phyloP scores from a whole-genome alignment of 163 green algal genomes.

The Chlamydomonas reinhardtii region DNA sequence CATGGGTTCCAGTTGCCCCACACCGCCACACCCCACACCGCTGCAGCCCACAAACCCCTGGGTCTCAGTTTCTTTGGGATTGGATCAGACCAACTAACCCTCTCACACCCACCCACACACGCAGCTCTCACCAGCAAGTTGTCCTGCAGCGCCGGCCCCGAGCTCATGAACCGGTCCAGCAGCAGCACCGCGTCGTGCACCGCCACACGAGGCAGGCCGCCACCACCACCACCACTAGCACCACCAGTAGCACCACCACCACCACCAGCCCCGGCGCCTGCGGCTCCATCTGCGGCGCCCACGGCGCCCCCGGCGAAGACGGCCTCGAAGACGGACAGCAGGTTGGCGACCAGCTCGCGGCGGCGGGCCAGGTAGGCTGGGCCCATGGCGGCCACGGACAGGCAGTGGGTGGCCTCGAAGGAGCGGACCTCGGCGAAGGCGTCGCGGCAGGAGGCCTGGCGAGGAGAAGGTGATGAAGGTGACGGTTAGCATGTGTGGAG shows the following conservation, averaged over 20 bases:
- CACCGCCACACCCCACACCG: too few relatives aligned
- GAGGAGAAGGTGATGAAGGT: background rate
- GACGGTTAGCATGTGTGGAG: too few relatives aligned
- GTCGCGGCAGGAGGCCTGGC: constrained; percentile 52
- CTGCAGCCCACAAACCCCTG: too few relatives aligned
- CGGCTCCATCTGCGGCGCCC: too few relatives aligned
- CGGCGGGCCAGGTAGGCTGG: constrained; percentile 57
- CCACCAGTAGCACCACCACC: too few relatives aligned
- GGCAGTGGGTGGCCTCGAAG: constrained; percentile 71
- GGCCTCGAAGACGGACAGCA: constrained; percentile 44
- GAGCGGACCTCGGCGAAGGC: constrained; percentile 61
- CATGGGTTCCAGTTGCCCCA: too few relatives aligned
- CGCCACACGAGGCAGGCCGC: constrained; percentile 50
- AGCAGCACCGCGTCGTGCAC: constrained; percentile 79
- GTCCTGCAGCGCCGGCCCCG: constrained; percentile 47
- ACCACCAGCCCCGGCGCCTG: background rate
- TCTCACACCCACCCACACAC: too few relatives aligned
- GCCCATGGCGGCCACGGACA: constrained; percentile 66
- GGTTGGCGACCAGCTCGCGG: constrained; percentile 13
- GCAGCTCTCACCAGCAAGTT: constrained; percentile 29
- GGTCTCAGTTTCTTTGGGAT: too few relatives aligned
- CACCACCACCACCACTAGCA: too few relatives aligned
- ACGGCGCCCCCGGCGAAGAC: too few relatives aligned
- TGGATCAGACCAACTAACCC: too few relatives aligned
- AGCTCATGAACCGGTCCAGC: constrained; percentile 74